Conservation (phyloP, 192 early-diverging fungal species). For the Diversispora epigaea region DNA sequence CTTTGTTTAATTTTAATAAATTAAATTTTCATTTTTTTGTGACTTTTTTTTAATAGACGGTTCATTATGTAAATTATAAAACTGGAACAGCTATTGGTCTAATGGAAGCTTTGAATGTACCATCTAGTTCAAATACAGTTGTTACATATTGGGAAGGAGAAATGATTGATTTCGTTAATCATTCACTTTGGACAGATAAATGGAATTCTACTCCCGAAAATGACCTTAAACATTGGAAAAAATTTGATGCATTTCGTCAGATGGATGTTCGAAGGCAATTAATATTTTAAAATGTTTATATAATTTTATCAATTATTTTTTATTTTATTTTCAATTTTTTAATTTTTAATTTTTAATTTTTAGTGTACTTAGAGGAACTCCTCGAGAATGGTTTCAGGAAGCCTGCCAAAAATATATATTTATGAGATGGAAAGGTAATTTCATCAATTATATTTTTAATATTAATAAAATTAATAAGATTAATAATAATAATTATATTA, state of each 20-base stretch:
- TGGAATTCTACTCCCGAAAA: constrained; percentile 49
- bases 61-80: constrained; percentile 42
- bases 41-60: constrained; percentile 32
- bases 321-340: background rate
- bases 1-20: background rate
- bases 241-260: constrained; percentile 41
- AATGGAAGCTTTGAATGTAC: constrained; percentile 64
- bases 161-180: constrained; percentile 62
- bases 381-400: constrained; percentile 45
- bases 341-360: background rate
- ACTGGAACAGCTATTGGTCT: constrained; percentile 46
- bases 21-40: background rate
- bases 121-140: constrained; percentile 46
- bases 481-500: background rate
- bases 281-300: no score
- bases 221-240: constrained; percentile 49
- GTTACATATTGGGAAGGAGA: constrained; percentile 69
- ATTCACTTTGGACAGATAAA: constrained; percentile 55
- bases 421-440: constrained; percentile 66
- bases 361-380: constrained; percentile 35
- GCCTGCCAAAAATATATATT: constrained; percentile 62
- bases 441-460: background rate
- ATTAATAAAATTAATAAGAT: background rate
- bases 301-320: background rate
- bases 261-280: constrained; percentile 35